Evolutionary conservation across 225 moss, liverwort and hornwort genomes (phyloP).

Genomic region (Straminergon stramineum): DNA sequence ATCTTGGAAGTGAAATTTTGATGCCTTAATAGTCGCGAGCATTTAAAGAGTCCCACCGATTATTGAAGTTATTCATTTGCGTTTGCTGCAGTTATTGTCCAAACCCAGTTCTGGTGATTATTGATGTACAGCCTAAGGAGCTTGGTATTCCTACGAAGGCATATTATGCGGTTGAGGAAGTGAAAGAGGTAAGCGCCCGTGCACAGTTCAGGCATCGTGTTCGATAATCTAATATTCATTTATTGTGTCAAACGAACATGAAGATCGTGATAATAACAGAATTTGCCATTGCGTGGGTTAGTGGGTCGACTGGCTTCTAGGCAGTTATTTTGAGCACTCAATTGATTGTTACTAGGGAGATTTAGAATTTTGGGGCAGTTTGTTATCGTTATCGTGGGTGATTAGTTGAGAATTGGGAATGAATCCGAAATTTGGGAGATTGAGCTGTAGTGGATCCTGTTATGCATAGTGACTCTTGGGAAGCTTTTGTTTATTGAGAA

Average conservation of each 20-base stretch:
- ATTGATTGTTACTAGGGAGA: neutral
- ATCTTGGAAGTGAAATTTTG: neutral
- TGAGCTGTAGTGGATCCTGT: neutral
- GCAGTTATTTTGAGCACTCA: neutral
- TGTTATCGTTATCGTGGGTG: neutral
- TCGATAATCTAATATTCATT: neutral
- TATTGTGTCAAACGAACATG: neutral
- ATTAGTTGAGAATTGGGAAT: neutral
- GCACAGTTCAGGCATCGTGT: neutral
- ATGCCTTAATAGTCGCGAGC: neutral
- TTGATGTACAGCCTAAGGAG: conserved; percentile 92
- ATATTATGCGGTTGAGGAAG: conserved; percentile 95
- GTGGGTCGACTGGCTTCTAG: neutral
- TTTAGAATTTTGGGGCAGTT: neutral
- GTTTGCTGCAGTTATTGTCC: conserved; percentile 72
- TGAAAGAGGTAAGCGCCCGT: conserved; percentile 67
- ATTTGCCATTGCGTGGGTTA: neutral
- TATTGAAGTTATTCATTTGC: neutral
- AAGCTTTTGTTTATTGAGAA: neutral
- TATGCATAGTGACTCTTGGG: neutral
- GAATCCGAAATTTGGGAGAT: neutral
- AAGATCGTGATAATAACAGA: neutral
- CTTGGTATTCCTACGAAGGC: conserved; percentile 96
- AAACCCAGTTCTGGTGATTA: conserved; percentile 93
- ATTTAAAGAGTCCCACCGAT: neutral